Evolutionary conservation across 768 basidiomycete genomes (phyloP).

Genomic region (Trametes maxima): DNA sequence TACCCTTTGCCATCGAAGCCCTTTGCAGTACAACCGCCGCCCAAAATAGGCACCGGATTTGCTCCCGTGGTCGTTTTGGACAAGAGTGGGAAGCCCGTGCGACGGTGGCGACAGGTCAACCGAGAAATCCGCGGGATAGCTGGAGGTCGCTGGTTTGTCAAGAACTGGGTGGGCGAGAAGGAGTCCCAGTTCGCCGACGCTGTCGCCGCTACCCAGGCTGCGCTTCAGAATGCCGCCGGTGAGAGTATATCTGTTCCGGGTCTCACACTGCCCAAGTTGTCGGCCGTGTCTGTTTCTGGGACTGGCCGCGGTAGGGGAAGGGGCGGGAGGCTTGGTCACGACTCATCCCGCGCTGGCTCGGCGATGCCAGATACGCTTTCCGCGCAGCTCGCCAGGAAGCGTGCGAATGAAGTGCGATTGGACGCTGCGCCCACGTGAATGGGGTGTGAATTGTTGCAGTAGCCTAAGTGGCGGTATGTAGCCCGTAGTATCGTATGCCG

Average conservation of each 20-base stretch:
- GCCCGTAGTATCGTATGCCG: too few species aligned
- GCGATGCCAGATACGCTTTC: conserved; percentile 26
- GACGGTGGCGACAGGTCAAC: conserved; percentile 74
- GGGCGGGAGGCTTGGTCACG: conserved; percentile 14
- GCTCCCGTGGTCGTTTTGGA: conserved; percentile 70
- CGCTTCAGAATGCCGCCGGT: conserved; percentile 16
- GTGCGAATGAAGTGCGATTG: conserved; percentile 18
- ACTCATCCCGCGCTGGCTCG: conserved; percentile 31
- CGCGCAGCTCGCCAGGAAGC: conserved; percentile 26
- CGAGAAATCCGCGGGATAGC: conserved; percentile 83
- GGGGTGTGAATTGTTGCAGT: conserved; percentile 3
- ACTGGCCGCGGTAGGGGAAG: conserved; percentile 20
- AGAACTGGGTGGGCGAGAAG: conserved; percentile 84
- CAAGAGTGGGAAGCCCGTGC: conserved; percentile 58
- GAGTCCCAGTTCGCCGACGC: conserved; percentile 62
- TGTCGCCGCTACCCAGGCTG: conserved; percentile 23
- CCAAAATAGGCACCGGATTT: conserved; percentile 74
- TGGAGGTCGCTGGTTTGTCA: conserved; percentile 80
- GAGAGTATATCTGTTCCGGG: conserved; percentile 19
- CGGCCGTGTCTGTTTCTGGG: conserved; percentile 19
- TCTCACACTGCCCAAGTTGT: conserved; percentile 26
- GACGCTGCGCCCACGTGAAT: conserved; percentile 16
- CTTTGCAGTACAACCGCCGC: conserved; percentile 78
- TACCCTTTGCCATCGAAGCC: conserved; percentile 84
- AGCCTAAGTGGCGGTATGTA: not conserved